Base-by-base conservation (phyloP, 441 rosid species). In the Erodium texanum region DNA sequence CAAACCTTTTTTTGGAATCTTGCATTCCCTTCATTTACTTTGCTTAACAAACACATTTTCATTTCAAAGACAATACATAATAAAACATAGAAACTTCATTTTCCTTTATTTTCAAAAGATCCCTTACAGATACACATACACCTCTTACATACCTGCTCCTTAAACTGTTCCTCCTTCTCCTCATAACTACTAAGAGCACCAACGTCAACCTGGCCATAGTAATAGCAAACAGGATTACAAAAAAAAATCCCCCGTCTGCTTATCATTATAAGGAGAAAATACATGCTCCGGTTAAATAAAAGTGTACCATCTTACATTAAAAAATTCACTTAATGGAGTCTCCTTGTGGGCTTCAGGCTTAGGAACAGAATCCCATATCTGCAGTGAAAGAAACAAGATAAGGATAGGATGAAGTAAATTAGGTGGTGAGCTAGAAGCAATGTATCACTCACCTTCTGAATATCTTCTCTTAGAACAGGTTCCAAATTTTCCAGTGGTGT, bases 311-410 rank as follows among this genome's bases (percentile, higher is more conserved):
- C 89, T 70, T 82, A 95, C 98, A 77, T 93, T 95, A 81, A 95
- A 95, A 81, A 95, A 95, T 75, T 92, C 99, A 76, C 98, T 90
- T 65, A 95, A 71, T 18, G 91, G 98, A 77, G 98, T 95, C 79
- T 93, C 92, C 79, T 76, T 82, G 81, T 93, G 97, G 48, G 89
- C 96, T 77, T 87, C 83, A 62, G 97, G 98, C 89, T 96, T 96
- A 54, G 96, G 93, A 71, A 96, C 96, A 65, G 85, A 78, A 66
- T 93, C 97, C 98, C 99, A 96, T 79, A 96, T 93, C 99, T 96
- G 88, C 82, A 79, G 65, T 68, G 48, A 72, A 22, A 64, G 65
- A 67, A 24, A 29, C 65, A 32, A 27, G 19, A 64, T 68, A 66
- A 66, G 70, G 24, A 66, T 50, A 68, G 65, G 11, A n/a, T 34